Conservation (phyloP, 495 filamentous ascomycete species). For the Aspergillus kassunensis region DNA sequence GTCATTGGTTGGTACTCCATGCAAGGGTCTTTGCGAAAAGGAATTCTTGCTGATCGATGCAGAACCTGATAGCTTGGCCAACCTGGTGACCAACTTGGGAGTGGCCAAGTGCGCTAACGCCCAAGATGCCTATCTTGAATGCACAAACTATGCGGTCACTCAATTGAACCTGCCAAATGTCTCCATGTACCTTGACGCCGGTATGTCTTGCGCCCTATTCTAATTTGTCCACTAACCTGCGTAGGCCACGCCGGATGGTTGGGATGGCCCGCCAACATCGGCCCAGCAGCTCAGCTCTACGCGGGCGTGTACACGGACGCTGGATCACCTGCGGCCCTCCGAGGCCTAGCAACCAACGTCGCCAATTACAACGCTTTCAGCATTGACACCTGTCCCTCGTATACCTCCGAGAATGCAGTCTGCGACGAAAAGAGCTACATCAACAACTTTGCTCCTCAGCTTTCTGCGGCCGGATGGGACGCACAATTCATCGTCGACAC, state of each 20-base stretch:
- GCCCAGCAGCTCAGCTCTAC: conserved; percentile 65
- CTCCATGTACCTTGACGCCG: conserved; percentile 79
- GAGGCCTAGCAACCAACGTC: conserved; percentile 74
- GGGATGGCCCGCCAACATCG: conserved; percentile 75
- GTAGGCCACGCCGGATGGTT: conserved; percentile 63
- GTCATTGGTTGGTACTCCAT: conserved; percentile 54
- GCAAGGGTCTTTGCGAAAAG: conserved; percentile 30
- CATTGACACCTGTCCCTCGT: conserved; percentile 38
- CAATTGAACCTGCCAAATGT: conserved; percentile 73
- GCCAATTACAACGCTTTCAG: conserved; percentile 72
- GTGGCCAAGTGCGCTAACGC: conserved; percentile 60
- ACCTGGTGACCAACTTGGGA: conserved; percentile 72
- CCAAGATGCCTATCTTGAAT: conserved; percentile 60
- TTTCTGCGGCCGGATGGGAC: conserved; percentile 59
- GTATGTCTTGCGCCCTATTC: conserved; percentile 19
- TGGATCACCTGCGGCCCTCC: conserved; percentile 59
- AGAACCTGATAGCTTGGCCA: conserved; percentile 78
- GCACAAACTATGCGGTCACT: conserved; percentile 68
- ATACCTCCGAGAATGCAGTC: conserved; percentile 39
- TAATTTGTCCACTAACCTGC: background rate
- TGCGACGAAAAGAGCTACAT: conserved; percentile 74
- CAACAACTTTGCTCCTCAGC: conserved; percentile 59
- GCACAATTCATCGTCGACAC: conserved; percentile 71
- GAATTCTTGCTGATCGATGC: conserved; percentile 23
- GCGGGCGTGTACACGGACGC: conserved; percentile 63